A percentile compares a stretch with the other conserved stretches of the same genome.
Evolutionary conservation across 2,329 filamentous ascomycete genomes (phyloP).

Genomic region (Fusarium nelsonii): DNA sequence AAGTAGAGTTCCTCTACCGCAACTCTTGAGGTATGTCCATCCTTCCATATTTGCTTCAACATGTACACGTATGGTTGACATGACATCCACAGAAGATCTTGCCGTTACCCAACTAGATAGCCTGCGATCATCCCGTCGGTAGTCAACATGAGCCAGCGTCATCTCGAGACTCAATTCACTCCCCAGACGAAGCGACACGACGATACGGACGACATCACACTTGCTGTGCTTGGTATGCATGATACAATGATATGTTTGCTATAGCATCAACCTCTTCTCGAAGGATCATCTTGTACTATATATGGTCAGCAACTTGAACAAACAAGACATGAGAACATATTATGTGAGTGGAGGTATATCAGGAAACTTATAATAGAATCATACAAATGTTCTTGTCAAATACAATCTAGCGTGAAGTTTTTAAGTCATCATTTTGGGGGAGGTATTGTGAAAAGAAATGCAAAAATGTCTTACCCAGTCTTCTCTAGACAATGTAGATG

Average conservation of each 20-base stretch:
- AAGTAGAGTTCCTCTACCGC: background rate
- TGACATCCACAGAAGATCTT: accelerated
- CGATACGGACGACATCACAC: background rate
- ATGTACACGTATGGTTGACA: background rate
- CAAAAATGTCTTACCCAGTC: conserved; percentile 27
- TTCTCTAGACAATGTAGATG: accelerated
- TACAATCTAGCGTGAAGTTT: conserved; percentile 62
- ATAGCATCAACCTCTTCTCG: background rate
- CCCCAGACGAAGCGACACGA: background rate
- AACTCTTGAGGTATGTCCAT: accelerated
- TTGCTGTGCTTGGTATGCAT: background rate
- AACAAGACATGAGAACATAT: background rate
- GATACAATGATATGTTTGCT: background rate
- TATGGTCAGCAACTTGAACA: conserved; percentile 25
- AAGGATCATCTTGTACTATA: background rate
- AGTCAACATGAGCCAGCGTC: background rate
- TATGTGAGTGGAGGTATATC: conserved; percentile 24
- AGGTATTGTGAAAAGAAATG: background rate
- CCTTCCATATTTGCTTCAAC: accelerated
- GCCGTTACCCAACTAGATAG: accelerated
- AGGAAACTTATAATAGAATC: conserved; percentile 53
- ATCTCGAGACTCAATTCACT: background rate
- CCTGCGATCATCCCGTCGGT: background rate
- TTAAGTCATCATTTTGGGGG: conserved; percentile 55
- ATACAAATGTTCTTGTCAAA: conserved; percentile 57